phyloP scores from a whole-genome alignment of 441 rosid genomes.

The Melastoma candidum region DNA sequence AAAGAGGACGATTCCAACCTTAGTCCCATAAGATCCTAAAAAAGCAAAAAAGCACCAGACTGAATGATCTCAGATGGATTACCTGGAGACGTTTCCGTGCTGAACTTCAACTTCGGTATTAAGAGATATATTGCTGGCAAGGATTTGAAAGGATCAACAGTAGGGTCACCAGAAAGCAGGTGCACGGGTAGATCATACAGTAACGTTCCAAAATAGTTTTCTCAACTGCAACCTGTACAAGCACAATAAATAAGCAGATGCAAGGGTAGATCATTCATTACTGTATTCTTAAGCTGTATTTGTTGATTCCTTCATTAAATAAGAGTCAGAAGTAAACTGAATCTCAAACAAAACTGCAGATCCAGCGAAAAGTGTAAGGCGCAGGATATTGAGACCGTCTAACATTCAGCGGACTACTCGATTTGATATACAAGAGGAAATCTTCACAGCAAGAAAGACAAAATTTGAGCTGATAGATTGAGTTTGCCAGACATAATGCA shows the following conservation, averaged over 20 bases:
- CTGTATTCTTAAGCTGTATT: too few relatives aligned
- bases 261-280: neutral
- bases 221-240: constrained; percentile 72
- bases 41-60: neutral
- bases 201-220: constrained; percentile 87
- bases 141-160: constrained; percentile 86
- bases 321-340: too few relatives aligned
- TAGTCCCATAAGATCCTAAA: neutral
- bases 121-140: constrained; percentile 79
- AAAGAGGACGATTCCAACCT: constrained; percentile 1
- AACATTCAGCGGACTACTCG: too few relatives aligned
- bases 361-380: too few relatives aligned
- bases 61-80: constrained; percentile 1
- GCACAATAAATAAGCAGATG: constrained; percentile 13
- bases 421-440: too few relatives aligned
- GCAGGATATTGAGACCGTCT: too few relatives aligned
- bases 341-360: too few relatives aligned
- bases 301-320: too few relatives aligned
- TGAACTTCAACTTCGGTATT: constrained; percentile 96
- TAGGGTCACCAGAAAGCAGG: constrained; percentile 92
- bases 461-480: too few relatives aligned
- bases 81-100: constrained; percentile 94
- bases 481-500: too few relatives aligned
- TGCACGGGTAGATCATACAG: constrained; percentile 43
- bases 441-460: too few relatives aligned